These are phyloP conservation scores for Arthrobotrys iridis DNA, from an alignment of 2,329 filamentous ascomycete species.

Conservation along the genomic window DNA sequence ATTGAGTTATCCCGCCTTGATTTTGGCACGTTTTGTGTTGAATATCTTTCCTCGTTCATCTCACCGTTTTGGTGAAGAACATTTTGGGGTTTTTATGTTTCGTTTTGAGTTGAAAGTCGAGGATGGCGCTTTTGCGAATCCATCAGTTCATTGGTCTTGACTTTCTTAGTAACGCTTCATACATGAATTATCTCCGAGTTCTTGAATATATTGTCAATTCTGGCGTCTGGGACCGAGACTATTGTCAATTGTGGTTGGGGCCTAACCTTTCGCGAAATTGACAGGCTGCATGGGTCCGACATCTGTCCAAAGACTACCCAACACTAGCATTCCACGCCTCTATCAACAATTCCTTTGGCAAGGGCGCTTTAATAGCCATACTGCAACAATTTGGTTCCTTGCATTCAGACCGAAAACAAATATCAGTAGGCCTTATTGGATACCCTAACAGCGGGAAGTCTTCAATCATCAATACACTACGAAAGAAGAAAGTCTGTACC, in stretches of 20 bases:
- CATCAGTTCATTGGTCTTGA: slow-evolving; percentile 71
- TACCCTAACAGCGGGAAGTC: slow-evolving; percentile 97
- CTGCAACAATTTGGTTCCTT: slow-evolving; percentile 91
- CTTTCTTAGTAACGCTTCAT: slow-evolving; percentile 99
- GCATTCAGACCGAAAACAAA: slow-evolving; percentile 90
- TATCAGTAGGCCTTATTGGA: slow-evolving; percentile 87
- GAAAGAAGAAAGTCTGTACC: slow-evolving; percentile 92
- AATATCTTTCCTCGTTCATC: slow-evolving; percentile 61
- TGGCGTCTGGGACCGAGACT: neutral
- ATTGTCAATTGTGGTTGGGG: slow-evolving; percentile 54
- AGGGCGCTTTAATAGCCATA: slow-evolving; percentile 90
- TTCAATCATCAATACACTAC: slow-evolving; percentile 94
- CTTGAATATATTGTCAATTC: slow-evolving; percentile 6
- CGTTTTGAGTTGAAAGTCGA: slow-evolving; percentile 91
- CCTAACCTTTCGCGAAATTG: slow-evolving; percentile 28
- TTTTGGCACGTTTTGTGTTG: slow-evolving; percentile 60
- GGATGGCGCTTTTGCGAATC: slow-evolving; percentile 57
- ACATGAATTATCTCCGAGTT: slow-evolving; percentile 67
- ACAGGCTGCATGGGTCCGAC: slow-evolving; percentile 91
- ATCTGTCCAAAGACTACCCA: slow-evolving; percentile 87
- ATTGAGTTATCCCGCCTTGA: slow-evolving; percentile 79
- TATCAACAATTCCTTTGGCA: slow-evolving; percentile 96
- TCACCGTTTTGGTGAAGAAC: slow-evolving; percentile 65
- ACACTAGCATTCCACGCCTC: slow-evolving; percentile 94
- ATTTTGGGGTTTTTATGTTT: slow-evolving; percentile 70